Evolutionary conservation across 192 early-diverging fungal genomes (phyloP).

Genomic region (Paraglomus brasilianum): DNA sequence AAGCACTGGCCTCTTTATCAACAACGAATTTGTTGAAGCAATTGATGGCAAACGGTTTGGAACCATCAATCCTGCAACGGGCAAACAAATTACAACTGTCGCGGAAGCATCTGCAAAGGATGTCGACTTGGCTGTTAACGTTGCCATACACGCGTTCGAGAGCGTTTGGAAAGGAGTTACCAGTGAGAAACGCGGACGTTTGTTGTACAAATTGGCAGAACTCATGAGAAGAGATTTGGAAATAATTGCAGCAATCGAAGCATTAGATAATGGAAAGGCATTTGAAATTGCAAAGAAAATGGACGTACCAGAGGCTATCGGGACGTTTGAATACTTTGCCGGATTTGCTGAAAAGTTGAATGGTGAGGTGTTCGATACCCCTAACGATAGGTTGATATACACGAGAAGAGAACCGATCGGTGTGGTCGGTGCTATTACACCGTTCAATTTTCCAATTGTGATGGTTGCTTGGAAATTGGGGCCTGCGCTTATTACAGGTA

Average conservation of each 20-base stretch:
- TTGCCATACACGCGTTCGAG: slow-evolving; percentile 54
- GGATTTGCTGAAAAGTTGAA: slow-evolving; percentile 62
- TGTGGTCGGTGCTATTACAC: slow-evolving; percentile 75
- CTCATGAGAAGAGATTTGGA: slow-evolving; percentile 48
- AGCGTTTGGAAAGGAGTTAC: slow-evolving; percentile 54
- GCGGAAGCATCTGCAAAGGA: slow-evolving; percentile 60
- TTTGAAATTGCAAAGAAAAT: slow-evolving; percentile 51
- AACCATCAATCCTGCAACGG: slow-evolving; percentile 70
- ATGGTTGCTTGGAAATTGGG: slow-evolving; percentile 82
- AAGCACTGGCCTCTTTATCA: slow-evolving; percentile 64
- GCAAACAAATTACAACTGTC: slow-evolving; percentile 54
- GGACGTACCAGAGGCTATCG: slow-evolving; percentile 62
- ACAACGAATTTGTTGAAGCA: slow-evolving; percentile 63
- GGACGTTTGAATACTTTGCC: slow-evolving; percentile 78
- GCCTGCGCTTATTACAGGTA: slow-evolving; percentile 71
- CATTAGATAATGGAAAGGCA: slow-evolving; percentile 78
- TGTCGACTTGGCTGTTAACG: slow-evolving; percentile 65
- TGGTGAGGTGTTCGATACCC: slow-evolving; percentile 27
- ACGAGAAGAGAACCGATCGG: slow-evolving; percentile 65
- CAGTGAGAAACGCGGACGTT: slow-evolving; percentile 45
- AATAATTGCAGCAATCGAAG: slow-evolving; percentile 60
- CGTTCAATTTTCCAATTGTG: slow-evolving; percentile 73
- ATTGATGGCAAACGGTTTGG: slow-evolving; percentile 48
- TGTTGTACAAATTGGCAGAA: slow-evolving; percentile 62
- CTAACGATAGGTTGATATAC: slow-evolving; percentile 33